Base-by-base conservation (phyloP, 2,329 filamentous ascomycete species). In the Coniochaeta hoffmannii region DNA sequence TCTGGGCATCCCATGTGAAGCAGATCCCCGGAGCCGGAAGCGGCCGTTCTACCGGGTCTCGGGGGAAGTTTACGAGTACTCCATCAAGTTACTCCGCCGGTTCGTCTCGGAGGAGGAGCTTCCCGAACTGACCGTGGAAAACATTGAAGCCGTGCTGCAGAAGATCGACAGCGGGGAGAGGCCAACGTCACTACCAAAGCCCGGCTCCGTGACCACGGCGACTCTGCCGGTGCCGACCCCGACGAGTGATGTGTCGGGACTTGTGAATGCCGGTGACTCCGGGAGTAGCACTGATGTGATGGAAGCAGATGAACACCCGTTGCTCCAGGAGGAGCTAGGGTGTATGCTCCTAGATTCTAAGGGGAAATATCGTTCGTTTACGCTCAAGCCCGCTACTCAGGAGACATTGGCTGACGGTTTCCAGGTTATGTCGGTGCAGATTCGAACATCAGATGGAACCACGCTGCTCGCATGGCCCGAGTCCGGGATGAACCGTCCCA, bases 31-130 rank as follows among this genome's bases (percentile, higher is more conserved):
- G 15, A 50, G 41, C 41, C 26, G 44, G 30, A 55, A 55, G 30
- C 38, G 44, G 30, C 53, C 53, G 15, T 55, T 55, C 41, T 55
- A 55, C 53, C 38, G 53, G 14, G 53, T 55, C 24, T 55, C 44
- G 38, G 53, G 53, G 22, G 53, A 55, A 19, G 53, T 55, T 32
- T 55, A 51, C 44, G 53, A 55, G 41, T 38, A 55, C 53, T 55
- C 53, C n/a, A 55, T 55, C 53, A 55, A 55, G 30, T 41, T 55
- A 19, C 32, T 55, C 19, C 53, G 53, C 4, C 41, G 41, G 11
- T 55, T 55, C 22, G 53, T 55, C 3, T 46, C 53, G 5, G 53
- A 55, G 41, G 53, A 50, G 6, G 36, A 55, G 19, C 53, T 55
- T 6, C 53, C 53, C 41, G 53, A 55, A 19, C 53, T 55, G 2